Evolutionary conservation across 495 filamentous ascomycete genomes (phyloP), one percentile per base, ranked within the genome.

Genomic region (Corynascus novoguineensis): DNA sequence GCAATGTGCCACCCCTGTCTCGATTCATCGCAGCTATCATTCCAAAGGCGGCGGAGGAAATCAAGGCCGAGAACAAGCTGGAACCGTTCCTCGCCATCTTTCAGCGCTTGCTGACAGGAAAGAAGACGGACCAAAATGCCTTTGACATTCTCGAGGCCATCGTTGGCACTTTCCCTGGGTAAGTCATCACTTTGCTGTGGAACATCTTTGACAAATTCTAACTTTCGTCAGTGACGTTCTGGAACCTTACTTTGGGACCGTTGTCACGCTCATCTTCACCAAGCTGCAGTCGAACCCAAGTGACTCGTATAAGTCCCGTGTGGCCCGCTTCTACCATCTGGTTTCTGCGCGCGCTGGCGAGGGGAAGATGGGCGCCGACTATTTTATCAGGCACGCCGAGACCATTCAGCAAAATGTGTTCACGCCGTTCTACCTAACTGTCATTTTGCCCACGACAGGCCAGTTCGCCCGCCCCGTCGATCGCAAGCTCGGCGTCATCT

Each of bases 401-500:
- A 75, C 83, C 46, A 80, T 97, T 28, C 92, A 97, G 70, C 71
- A 76, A 34, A 84, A 82, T 37, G 81, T 96, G 52, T 97, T 96
- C 71, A 83, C 82, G 6, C 86, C 84, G 9, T 77, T 99, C 53
- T 97, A 97, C 71, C 77, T 88, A 4, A 82, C 75, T 38, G 83
- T 97, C 59, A 86, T 99, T 55, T 82, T 97, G 7, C 90, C 91
- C 1, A 86, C 88, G 46, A 95, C 93, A 3, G 84, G 89, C 66
- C 88, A 89, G 69, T 81, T 97, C n/a, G 81, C 85, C 5, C 82
- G 88, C 15, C 90, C 95, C 0, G 69, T 86, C 32, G 95, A 97
- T 67, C 91, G 95, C 57, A 99, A 99, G 72, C 86, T 86, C 3
- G 95, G 92, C 10, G 91, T 97, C 21, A 77, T 97, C 42, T 95